Evolutionary conservation across 1,284 basidiomycete genomes (phyloP), one percentile per base, ranked within the genome.

Genomic region (Cutaneotrichosporon arboriforme): DNA sequence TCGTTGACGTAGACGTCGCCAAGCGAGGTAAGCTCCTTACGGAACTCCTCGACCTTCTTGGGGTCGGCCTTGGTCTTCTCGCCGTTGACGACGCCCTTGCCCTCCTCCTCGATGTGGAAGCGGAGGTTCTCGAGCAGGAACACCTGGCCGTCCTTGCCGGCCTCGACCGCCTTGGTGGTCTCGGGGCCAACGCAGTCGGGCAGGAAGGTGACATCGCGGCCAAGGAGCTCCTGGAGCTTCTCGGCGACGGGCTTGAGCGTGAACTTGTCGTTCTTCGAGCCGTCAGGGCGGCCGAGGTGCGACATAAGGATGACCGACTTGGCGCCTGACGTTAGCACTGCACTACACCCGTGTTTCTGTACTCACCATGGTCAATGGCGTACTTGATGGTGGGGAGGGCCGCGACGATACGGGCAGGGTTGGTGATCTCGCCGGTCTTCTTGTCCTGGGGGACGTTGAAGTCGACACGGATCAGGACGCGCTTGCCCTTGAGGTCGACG

Each of bases 1-100:
- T 98, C 94, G 79, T 98, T 98, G 75, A 98, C 81, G 77, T 97
- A 98, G 63, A 98, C 88, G 70, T 97, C 92, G 49, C 91, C 93
- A 61, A 98, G 87, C 61, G 82, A 84, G 60, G 94, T 97, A 64
- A 98, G 83, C 38, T 84, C 80, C 71, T 87, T 81, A 49, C 92
- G 83, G 81, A 98, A 97, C 68, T 85, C 81, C 51, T 85, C 77
- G 64, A 97, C 90, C 62, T 83, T 84, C 50, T 81, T 81, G 49
- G 86, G 79, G 74, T 93, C 88, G 35, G 94, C 93, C 78, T 96
- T 96, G 71, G 83, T 86, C 81, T 96, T 97, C 67, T 87, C 84
- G 47, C 43, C 57, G 46, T 64, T 65, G 46, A 90, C 90, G 76
- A 88, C 87, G 76, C 94, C 90, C 78, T 96, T 94, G 69, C 92